A percentile compares a stretch with the other conserved stretches of the same genome.
Conservation (phyloP, 192 early-diverging fungal species). For the Fimicolochytrium jonesii region DNA sequence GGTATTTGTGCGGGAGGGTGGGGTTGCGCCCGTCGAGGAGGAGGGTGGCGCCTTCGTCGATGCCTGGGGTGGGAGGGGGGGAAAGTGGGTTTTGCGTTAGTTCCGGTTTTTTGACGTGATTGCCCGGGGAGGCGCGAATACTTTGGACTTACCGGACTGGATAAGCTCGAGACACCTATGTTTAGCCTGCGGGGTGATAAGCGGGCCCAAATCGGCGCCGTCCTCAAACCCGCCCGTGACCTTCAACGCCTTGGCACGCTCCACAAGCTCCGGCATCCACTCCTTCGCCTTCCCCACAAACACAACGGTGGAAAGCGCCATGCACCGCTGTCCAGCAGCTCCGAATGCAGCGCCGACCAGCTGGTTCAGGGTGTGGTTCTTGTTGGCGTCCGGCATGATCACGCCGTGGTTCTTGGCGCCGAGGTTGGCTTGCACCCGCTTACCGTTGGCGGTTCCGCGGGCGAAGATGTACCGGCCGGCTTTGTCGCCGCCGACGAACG, state of each 20-base stretch:
- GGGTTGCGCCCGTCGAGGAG: slow-evolving; percentile 84
- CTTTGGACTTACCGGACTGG: slow-evolving; percentile 48
- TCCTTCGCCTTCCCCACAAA: slow-evolving; percentile 82
- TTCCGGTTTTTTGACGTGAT: no score
- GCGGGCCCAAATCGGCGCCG: slow-evolving; percentile 83
- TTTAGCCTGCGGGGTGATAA: slow-evolving; percentile 78
- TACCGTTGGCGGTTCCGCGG: slow-evolving; percentile 82
- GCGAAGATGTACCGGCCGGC: slow-evolving; percentile 88
- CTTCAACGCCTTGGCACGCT: slow-evolving; percentile 77
- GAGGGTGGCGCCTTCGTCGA: slow-evolving; percentile 81
- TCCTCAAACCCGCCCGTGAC: slow-evolving; percentile 81
- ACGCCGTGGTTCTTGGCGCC: slow-evolving; percentile 98
- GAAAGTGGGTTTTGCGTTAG: no score
- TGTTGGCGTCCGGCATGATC: slow-evolving; percentile 89
- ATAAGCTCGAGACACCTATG: slow-evolving; percentile 72
- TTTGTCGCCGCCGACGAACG: slow-evolving; percentile 87
- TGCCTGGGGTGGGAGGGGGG: no score
- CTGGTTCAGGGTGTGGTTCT: slow-evolving; percentile 89
- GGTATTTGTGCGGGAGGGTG: slow-evolving; percentile 47
- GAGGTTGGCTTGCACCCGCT: slow-evolving; percentile 95
- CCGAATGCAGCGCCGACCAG: slow-evolving; percentile 93
- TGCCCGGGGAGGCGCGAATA: neutral
- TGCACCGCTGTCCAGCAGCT: slow-evolving; percentile 96
- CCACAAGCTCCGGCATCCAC: slow-evolving; percentile 87
- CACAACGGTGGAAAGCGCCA: slow-evolving; percentile 89